Evolutionary conservation across 2,329 filamentous ascomycete species (phyloP), one percentile per base, ranked within the genome.

Genomic region (Elsinoe ampelina): DNA sequence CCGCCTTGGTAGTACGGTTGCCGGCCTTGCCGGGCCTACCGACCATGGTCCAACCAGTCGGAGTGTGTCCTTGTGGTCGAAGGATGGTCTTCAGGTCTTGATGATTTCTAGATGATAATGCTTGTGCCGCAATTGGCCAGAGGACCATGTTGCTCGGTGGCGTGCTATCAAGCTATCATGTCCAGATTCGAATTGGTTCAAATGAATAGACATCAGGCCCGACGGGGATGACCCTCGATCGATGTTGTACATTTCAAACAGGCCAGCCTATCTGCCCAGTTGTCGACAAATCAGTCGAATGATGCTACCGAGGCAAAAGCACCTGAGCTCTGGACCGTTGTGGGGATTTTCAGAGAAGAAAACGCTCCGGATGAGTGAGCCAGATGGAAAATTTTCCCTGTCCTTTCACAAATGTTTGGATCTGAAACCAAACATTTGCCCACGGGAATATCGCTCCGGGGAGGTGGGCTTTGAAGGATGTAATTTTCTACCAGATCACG

Each of bases 101-200:
- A 45, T 13, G 19, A 45, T 30, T 12, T 17, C 10, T 30, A n/a
- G n/a, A 13, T 12, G 12, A 20, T 7, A 22, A 43, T 20, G 17
- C 7, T 22, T 10, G 19, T 26, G 20, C 26, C 26, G 41, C 19
- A 12, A 45, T 45, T 45, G 41, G 41, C 20, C 8, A 26, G 41
- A 30, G 12, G 3, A n/a, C 26, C 19, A n/a, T 45, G 41, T 22
- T 45, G 41, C 41, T 45, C 26, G 30, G 41, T 45, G 11, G 41
- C 41, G 41, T 45, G 41, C 41, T 45, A 45, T 45, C 41, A n/a
- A 45, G 19, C 26, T 45, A 45, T 45, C 41, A 22, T 26, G 41
- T 45, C 41, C 19, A 45, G 41, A 22, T n/a, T 26, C 7, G 19
- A n/a, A 22, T n/a, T 17, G 20, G 41, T 10, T 26, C 17, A 45